Conservation (phyloP, 495 filamentous ascomycete genomes). For the Friedmanniomyces simplex region DNA sequence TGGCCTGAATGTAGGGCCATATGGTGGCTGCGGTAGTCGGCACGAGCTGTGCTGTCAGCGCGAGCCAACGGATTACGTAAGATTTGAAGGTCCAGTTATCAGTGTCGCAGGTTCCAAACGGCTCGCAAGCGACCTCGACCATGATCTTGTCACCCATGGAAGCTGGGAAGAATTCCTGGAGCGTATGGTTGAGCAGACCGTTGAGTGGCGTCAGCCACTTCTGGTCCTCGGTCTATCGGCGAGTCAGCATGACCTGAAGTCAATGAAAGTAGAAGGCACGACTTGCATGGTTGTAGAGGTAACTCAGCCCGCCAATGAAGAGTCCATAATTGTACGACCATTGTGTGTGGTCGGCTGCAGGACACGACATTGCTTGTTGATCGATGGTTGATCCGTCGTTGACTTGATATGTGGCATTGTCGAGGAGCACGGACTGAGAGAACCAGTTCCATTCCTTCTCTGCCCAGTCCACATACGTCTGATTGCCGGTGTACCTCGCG, state of each 20-base stretch:
- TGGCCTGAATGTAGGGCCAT: conserved; percentile 50
- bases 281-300: conserved; percentile 37
- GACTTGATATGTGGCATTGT: conserved; percentile 52
- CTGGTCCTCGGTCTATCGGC: conserved; percentile 6
- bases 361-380: conserved; percentile 41
- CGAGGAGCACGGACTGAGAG: conserved; percentile 43
- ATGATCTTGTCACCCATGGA: conserved; percentile 21
- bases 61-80: conserved; percentile 66
- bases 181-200: conserved; percentile 25
- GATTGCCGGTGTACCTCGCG: conserved; percentile 65
- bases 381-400: conserved; percentile 50
- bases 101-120: conserved; percentile 7
- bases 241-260: too few relatives aligned
- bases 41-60: conserved; percentile 58
- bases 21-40: conserved; percentile 54
- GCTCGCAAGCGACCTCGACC: conserved; percentile 15
- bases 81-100: conserved; percentile 54
- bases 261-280: too few relatives aligned
- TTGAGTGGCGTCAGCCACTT: conserved; percentile 18
- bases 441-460: conserved; percentile 59
- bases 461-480: conserved; percentile 66
- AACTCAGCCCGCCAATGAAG: conserved; percentile 52
- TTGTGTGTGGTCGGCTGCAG: conserved; percentile 34
- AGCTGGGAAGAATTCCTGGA: conserved; percentile 29
- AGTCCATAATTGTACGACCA: conserved; percentile 60